A percentile compares a stretch with the other conserved stretches of the same genome.
Conservation (phyloP, 257 asterid species). For the Eustoma russellianum region DNA sequence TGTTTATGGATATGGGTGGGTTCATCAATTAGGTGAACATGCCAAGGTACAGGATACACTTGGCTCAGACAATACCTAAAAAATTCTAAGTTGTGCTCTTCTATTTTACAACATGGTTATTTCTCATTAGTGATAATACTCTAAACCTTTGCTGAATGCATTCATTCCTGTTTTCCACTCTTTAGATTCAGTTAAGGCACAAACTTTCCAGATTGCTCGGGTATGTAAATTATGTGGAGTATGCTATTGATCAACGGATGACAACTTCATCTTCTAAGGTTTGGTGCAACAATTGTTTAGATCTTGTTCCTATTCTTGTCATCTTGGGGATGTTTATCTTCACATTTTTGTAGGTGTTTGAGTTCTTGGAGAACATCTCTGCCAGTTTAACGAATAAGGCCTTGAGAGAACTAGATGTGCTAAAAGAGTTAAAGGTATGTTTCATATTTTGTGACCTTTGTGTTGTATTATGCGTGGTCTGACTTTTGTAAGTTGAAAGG, state of each 20-base stretch:
- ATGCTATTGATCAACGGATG: constrained; percentile 64
- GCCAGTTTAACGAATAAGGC: constrained; percentile 73
- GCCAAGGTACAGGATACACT: too few species aligned
- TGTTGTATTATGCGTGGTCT: neutral
- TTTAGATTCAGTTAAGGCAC: constrained; percentile 80
- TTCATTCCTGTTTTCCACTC: constrained; percentile 12
- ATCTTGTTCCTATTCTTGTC: constrained; percentile 6
- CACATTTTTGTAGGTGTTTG: constrained; percentile 46
- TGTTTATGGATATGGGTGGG: too few species aligned
- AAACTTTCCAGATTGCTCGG: constrained; percentile 92
- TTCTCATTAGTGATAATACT: too few species aligned
- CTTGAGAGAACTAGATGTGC: constrained; percentile 55
- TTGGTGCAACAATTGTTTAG: constrained; percentile 17
- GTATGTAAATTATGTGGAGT: constrained; percentile 69
- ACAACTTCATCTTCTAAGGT: constrained; percentile 81
- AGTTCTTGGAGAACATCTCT: constrained; percentile 78
- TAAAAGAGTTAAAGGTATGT: constrained; percentile 79
- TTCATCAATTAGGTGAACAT: too few species aligned
- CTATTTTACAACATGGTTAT: too few species aligned
- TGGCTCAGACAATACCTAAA: too few species aligned
- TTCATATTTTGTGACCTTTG: constrained; percentile 1
- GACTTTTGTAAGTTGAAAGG: constrained; percentile 4
- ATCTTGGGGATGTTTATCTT: neutral
- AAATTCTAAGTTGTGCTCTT: too few species aligned
- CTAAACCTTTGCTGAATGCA: neutral